Evolutionary conservation across 1,284 basidiomycete genomes (phyloP).

Genomic region (Puccinia horiana): DNA sequence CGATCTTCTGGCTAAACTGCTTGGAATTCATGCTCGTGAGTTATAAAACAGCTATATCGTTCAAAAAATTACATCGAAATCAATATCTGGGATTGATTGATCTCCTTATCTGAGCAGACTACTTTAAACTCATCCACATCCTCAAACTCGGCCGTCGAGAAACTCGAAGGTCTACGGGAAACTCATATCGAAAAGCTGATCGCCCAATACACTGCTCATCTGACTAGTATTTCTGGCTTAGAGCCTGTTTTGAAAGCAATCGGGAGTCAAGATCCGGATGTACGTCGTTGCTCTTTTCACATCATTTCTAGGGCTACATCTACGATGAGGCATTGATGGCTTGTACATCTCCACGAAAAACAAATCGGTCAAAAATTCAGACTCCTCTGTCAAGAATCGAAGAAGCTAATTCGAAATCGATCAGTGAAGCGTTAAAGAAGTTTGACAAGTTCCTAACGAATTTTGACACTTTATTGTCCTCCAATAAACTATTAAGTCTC

Average conservation of each 20-base stretch:
- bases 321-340: background rate
- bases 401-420: conserved; percentile 57
- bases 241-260: conserved; percentile 68
- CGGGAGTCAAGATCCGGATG: conserved; percentile 64
- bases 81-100: too few relatives aligned
- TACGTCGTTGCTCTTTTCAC: conserved; percentile 59
- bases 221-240: conserved; percentile 75
- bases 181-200: conserved; percentile 21
- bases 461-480: conserved; percentile 58
- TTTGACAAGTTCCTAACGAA: conserved; percentile 61
- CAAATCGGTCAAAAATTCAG: conserved; percentile 59
- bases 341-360: conserved; percentile 47
- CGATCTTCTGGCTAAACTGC: conserved; percentile 47
- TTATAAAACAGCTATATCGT: background rate
- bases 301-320: background rate
- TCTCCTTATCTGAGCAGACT: background rate
- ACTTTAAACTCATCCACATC: background rate
- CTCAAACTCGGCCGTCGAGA: background rate
- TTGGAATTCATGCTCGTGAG: conserved; percentile 43
- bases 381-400: conserved; percentile 63
- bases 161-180: conserved; percentile 12
- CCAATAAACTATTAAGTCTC: conserved; percentile 20
- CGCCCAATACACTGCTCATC: conserved; percentile 67
- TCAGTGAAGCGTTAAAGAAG: conserved; percentile 57
- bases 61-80: too few relatives aligned